A percentile compares a stretch with the other conserved stretches of the same genome.
Conservation (phyloP, 345 rosid species). For the Rhodamnia argentea region DNA sequence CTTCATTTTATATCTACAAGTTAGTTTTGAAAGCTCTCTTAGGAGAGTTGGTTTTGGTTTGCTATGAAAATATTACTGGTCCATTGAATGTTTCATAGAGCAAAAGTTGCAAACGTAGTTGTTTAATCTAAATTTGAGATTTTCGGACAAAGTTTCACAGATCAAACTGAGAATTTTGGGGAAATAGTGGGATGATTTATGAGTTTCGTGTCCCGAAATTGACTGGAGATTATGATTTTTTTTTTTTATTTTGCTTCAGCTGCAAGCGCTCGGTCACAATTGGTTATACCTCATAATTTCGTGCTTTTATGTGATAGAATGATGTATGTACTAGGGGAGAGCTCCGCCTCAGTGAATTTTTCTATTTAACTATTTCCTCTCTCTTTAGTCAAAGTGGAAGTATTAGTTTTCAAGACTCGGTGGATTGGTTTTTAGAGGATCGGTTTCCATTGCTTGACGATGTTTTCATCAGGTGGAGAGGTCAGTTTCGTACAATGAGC, state of each 20-base stretch:
- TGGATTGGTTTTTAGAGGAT: neutral
- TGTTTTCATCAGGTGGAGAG: neutral
- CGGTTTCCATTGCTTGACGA: neutral
- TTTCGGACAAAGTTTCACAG: neutral
- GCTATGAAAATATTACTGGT: neutral
- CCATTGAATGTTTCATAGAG: neutral
- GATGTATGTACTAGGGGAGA: neutral
- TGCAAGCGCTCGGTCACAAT: neutral
- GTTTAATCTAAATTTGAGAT: neutral
- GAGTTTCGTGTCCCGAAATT: neutral
- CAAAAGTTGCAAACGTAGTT: neutral
- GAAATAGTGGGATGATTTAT: neutral
- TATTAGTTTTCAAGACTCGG: neutral
- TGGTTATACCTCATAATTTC: neutral
- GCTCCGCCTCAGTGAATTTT: neutral
- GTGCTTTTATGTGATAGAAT: neutral
- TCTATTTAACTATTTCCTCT: neutral
- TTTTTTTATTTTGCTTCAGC: neutral
- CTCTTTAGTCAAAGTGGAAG: neutral
- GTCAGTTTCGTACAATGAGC: slow-evolving; percentile 51
- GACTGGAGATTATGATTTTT: neutral
- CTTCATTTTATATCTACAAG: neutral
- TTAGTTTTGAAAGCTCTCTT: neutral
- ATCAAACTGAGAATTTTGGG: neutral
- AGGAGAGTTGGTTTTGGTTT: neutral